Conservation (phyloP, 2,329 filamentous ascomycete genomes). For the Colletotrichum caudatum region DNA sequence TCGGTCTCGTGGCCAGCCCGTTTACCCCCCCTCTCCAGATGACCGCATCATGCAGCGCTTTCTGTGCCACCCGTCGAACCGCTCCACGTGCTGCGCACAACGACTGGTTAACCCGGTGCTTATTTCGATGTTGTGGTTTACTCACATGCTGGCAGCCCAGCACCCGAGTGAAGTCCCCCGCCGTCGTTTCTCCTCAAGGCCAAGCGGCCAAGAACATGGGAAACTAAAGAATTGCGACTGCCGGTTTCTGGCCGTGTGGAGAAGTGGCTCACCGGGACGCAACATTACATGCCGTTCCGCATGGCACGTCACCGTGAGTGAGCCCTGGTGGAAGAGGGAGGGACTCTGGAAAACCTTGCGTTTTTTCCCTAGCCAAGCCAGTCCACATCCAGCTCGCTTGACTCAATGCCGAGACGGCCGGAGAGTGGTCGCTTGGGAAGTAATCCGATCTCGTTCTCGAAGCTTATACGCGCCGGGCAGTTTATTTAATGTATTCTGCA, state of each 20-base stretch:
- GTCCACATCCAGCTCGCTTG: constrained; percentile 19
- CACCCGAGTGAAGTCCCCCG: constrained; percentile 13
- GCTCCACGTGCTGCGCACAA: constrained; percentile 30
- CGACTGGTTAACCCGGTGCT: constrained; percentile 10
- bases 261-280: constrained; percentile 26
- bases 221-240: constrained; percentile 28
- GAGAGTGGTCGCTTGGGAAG: constrained; percentile 9
- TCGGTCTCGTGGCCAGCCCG: constrained; percentile 34
- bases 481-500: constrained; percentile 8
- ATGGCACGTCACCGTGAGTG: constrained; percentile 27
- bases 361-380: constrained; percentile 2
- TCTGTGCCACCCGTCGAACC: constrained; percentile 23
- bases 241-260: constrained; percentile 16
- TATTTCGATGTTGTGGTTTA: constrained; percentile 34
- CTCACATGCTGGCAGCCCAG: constrained; percentile 19
- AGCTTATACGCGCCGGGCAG: constrained; percentile 20
- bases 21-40: constrained; percentile 29
- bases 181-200: constrained; percentile 1
- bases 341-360: constrained; percentile 33
- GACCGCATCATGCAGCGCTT: constrained; percentile 39
- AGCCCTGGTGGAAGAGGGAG: background rate
- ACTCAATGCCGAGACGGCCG: constrained; percentile 38
- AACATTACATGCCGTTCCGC: constrained; percentile 26
- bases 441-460: constrained; percentile 26
- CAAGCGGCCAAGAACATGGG: constrained; percentile 37